phyloP scores from a whole-genome alignment of 371 early-diverging fungal species.

The Amoeboaphelidium protococcarum region DNA sequence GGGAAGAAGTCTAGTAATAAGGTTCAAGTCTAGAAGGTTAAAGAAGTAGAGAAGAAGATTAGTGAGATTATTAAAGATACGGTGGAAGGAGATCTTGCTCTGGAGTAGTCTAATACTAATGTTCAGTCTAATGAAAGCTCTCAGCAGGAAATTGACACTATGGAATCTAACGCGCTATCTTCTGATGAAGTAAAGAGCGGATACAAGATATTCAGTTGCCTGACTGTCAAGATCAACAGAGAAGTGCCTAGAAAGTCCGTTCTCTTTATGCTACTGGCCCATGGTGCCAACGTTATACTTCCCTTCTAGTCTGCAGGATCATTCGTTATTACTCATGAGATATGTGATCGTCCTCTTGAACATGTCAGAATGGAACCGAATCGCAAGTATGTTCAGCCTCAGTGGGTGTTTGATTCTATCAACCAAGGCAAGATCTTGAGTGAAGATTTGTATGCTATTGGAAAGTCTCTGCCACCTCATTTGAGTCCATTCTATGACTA shows the following conservation, averaged over 20 bases:
- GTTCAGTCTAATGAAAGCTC: too few relatives aligned
- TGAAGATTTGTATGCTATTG: slow-evolving; percentile 43
- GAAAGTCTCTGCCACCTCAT: slow-evolving; percentile 64
- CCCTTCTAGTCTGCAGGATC: slow-evolving; percentile 49
- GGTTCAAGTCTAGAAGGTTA: slow-evolving; percentile 1
- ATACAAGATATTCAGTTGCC: too few relatives aligned
- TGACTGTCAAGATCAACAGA: too few relatives aligned
- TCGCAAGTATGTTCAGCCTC: slow-evolving; percentile 86
- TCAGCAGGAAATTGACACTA: too few relatives aligned
- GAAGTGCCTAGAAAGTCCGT: slow-evolving; percentile 78
- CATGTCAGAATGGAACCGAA: neutral
- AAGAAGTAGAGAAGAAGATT: slow-evolving; percentile 1
- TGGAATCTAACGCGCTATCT: too few relatives aligned
- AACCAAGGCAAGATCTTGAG: slow-evolving; percentile 50
- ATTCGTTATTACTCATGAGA: slow-evolving; percentile 54
- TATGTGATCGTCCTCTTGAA: slow-evolving; percentile 50
- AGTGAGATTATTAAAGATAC: too few relatives aligned
- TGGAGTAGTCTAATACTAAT: too few relatives aligned
- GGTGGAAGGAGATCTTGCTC: too few relatives aligned
- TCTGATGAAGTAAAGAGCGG: too few relatives aligned
- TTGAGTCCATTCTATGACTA: slow-evolving; percentile 53
- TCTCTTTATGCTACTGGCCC: slow-evolving; percentile 61
- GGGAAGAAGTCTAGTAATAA: neutral
- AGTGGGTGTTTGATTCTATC: slow-evolving; percentile 84
- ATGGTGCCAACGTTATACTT: slow-evolving; percentile 82